phyloP scores from a whole-genome alignment of 352 stramenopile species.

The Pythium dissimile region DNA sequence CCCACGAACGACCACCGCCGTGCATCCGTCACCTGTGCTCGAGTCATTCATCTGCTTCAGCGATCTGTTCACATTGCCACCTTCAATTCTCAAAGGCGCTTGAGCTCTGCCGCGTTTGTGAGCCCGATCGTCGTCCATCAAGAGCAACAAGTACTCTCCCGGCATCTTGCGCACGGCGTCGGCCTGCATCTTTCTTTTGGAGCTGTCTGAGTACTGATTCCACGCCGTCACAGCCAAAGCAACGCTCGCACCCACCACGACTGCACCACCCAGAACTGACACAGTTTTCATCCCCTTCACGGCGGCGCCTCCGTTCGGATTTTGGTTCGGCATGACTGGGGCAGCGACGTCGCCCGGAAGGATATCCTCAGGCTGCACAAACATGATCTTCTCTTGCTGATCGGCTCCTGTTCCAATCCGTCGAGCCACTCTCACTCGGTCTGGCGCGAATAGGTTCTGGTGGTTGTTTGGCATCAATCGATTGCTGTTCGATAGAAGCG shows the following conservation, averaged over 20 bases:
- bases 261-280: slow-evolving; percentile 68
- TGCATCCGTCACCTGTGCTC: background rate
- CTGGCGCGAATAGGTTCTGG: slow-evolving; percentile 73
- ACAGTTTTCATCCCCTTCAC: slow-evolving; percentile 41
- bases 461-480: slow-evolving; percentile 73
- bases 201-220: slow-evolving; percentile 76
- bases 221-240: slow-evolving; percentile 76
- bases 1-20: background rate
- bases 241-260: slow-evolving; percentile 73
- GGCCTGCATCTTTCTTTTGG: slow-evolving; percentile 59
- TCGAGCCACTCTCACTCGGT: slow-evolving; percentile 66
- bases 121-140: slow-evolving; percentile 61
- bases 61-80: background rate
- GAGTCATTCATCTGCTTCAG: background rate
- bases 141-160: slow-evolving; percentile 55
- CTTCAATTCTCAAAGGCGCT: background rate
- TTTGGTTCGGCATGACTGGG: slow-evolving; percentile 13
- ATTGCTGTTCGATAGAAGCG: slow-evolving; percentile 24
- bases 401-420: slow-evolving; percentile 57
- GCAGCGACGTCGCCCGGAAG: slow-evolving; percentile 39
- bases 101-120: slow-evolving; percentile 1
- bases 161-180: slow-evolving; percentile 73
- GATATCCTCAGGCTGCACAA: slow-evolving; percentile 76
- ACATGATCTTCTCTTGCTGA: slow-evolving; percentile 65
- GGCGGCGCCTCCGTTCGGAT: background rate